Evolutionary conservation across 2,329 filamentous ascomycete species (phyloP), one percentile per base, ranked within the genome.

Genomic region (Penicillium rolfsii): DNA sequence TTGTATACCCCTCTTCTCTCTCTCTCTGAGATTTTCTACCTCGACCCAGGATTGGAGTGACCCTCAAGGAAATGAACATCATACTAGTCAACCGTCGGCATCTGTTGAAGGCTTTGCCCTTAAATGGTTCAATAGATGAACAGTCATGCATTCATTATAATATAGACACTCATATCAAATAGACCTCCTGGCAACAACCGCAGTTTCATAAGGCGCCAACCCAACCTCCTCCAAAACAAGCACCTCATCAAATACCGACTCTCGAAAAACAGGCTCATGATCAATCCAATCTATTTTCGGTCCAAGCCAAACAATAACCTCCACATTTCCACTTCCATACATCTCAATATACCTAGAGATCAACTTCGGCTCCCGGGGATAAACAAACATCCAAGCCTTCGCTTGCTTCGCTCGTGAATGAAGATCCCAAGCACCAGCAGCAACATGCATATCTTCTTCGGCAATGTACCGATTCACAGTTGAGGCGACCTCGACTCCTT

Each of bases 351-450:
- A 85, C 58, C 74, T 74, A 2, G 62, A 63, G 12, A 85, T 63
- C 11, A 85, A 69, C 3, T 70, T 76, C 3, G 80, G 75, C n/a
- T 80, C 73, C 14, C 82, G 78, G 0, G 83, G 83, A 65, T 85
- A 85, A 28, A 84, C 80, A 70, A 85, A 85, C 61, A 85, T 71
- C 79, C 83, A 80, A n/a, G 73, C 74, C 0, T 65, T 60, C 8
- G 81, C 81, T n/a, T 77, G 64, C 5, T 70, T 62, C 3, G 81
- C 81, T 11, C 79, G 71, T 1, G 75, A 58, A 55, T 77, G 77
- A 8, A 83, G 64, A 35, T 76, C 78, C 67, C 79, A 79, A 0
- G 81, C 79, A 1, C 80, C 80, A 7, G 70, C 59, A 5, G 85
- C 83, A 8, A 74, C 65, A 46, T 79, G 69, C 65, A 83, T 75